Percentiles rank a stretch among this genome's conserved stretches.
Evolutionary conservation across 2,329 filamentous ascomycete species (phyloP).

Genomic region (Xylaria sp.): DNA sequence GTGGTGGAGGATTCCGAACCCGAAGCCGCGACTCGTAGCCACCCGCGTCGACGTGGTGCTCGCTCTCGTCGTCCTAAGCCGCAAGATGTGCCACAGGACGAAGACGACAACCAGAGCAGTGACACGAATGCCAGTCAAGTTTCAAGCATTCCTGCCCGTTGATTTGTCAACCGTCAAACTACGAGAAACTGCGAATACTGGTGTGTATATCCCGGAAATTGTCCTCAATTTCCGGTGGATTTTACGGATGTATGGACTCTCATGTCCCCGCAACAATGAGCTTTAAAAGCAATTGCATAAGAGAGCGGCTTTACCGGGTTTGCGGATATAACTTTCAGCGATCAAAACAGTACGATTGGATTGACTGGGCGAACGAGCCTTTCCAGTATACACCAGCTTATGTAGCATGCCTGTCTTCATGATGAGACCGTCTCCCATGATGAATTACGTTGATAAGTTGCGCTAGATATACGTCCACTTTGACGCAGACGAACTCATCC

Average conservation of each 20-base stretch:
- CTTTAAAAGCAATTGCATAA: not conserved
- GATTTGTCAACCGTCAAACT: conserved; percentile 3
- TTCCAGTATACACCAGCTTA: not conserved
- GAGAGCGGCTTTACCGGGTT: not conserved
- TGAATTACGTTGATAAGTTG: not conserved
- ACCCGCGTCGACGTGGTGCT: not conserved
- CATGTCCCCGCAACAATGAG: not conserved
- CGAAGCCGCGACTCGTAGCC: conserved; percentile 26
- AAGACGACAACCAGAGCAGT: conserved; percentile 43
- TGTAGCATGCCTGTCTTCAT: not conserved
- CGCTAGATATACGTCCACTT: not conserved
- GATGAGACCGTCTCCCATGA: not conserved
- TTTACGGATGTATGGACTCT: not conserved
- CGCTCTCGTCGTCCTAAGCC: conserved; percentile 18
- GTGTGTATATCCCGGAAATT: not conserved
- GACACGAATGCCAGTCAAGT: conserved; percentile 50
- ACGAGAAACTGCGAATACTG: not conserved
- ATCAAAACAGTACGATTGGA: not conserved
- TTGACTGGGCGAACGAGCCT: not conserved
- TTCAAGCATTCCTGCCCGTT: conserved; percentile 48
- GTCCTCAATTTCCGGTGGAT: not conserved
- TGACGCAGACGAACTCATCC: not conserved
- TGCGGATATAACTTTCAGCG: not conserved
- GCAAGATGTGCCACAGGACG: conserved; percentile 7
- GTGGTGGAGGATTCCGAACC: conserved; percentile 44